Base-by-base conservation (phyloP, 1,284 basidiomycete species). In the Moniliella sp. region DNA sequence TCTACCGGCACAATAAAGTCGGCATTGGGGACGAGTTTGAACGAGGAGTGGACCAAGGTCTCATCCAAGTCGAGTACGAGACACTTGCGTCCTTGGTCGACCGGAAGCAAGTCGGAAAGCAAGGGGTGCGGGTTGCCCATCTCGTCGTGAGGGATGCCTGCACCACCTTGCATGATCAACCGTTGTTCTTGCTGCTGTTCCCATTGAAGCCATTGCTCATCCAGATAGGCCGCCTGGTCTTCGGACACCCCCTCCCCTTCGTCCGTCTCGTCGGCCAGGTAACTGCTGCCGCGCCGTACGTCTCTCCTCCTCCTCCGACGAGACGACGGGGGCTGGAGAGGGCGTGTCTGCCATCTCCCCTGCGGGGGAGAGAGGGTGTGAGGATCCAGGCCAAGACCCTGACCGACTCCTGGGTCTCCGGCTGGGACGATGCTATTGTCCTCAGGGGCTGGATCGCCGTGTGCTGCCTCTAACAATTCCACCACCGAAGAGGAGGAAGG, bases 1-100 rank as follows among this genome's bases (percentile, higher is more conserved):
- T 97, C 91, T 28, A 97, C 88, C 1, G 91, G 91, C 0, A 97
- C 88, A 41, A 97, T 80, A 61, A 86, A 99, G 65, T 97, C 91
- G 21, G 88, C 83, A 48, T 83, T 76, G 43, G 78, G 80, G 53
- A 93, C 78, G 16, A 62, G 58, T 40, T 65, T 65, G 57, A 65
- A 65, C 25, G 42, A 47, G 10, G 45, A 49, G 64, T 94, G 88
- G 13, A 94, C 75, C 18, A 94, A 66, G 1, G 86, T 94, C 64
- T 94, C 88, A 49, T 94, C 86, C 27, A 94, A 68, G 65, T 94
- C 88, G 13, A 94, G 69, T 23, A 94, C 83, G 5, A 63, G 50
- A 50, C 86, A 93, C 64, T 93, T 94, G 36, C 81, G 69, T 11
- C 82, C 82, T n/a, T 12, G 64, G 47, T 86, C 78, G 15, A 73